Percentiles rank a stretch among this genome's conserved stretches.
These are phyloP conservation scores for Cyclostephanos tholiformis DNA, from an alignment of 108 stramenopile species.

Conservation along the genomic window DNA sequence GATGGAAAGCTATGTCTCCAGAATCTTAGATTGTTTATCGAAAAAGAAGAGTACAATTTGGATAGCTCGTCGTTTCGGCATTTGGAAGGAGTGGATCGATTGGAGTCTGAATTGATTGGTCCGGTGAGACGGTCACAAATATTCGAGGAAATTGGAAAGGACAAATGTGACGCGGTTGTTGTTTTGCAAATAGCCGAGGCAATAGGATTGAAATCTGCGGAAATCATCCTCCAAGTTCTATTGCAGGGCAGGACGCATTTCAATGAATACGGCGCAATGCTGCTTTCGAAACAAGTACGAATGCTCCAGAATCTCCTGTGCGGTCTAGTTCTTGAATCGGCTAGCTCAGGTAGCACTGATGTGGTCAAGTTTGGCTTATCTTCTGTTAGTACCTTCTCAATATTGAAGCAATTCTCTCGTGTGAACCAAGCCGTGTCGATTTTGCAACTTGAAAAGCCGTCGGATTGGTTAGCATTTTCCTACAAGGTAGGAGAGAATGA, in stretches of 20 bases:
- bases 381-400: constrained; percentile 32
- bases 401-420: constrained; percentile 68
- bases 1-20: constrained; percentile 55
- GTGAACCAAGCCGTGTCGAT: constrained; percentile 72
- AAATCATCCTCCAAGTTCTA: constrained; percentile 62
- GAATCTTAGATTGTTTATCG: constrained; percentile 64
- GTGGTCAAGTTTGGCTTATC: constrained; percentile 11
- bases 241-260: constrained; percentile 55
- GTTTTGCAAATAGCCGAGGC: constrained; percentile 49
- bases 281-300: constrained; percentile 85
- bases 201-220: constrained; percentile 51
- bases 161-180: constrained; percentile 71
- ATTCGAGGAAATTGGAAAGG: constrained; percentile 51
- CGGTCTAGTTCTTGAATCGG: constrained; percentile 32
- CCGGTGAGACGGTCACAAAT: constrained; percentile 62
- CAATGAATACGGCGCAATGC: constrained; percentile 84
- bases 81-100: constrained; percentile 69
- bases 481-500: constrained; percentile 40
- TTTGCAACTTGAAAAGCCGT: constrained; percentile 79
- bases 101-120: constrained; percentile 57
- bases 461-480: constrained; percentile 68
- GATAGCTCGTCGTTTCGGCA: constrained; percentile 54
- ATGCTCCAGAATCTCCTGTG: constrained; percentile 60
- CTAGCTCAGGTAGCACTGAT: neutral
- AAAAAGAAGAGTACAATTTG: constrained; percentile 69